Conservation (phyloP, 2,329 filamentous ascomycete genomes). For the Chaetothyriales sp. region DNA sequence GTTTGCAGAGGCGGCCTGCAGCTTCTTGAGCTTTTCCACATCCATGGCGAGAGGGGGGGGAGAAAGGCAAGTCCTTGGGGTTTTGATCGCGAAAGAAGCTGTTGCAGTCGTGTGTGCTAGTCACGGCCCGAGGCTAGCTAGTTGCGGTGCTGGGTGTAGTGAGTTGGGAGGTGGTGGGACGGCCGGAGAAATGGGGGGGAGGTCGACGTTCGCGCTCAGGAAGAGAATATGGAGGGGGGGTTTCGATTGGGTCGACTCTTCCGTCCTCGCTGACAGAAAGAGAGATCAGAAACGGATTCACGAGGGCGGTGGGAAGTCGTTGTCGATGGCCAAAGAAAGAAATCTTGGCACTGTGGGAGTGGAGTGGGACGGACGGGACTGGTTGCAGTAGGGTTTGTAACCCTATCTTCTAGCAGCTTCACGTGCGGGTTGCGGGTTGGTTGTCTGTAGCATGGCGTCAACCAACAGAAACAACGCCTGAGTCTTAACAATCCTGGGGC, state of each 20-base stretch:
- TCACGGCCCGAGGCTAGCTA: not conserved
- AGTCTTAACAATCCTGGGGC: too few species aligned
- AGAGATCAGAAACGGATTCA: not conserved
- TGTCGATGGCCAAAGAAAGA: not conserved
- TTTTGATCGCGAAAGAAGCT: not conserved
- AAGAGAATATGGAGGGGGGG: not conserved
- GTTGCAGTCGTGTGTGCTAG: not conserved
- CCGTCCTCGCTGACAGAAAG: not conserved
- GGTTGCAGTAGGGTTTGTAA: not conserved
- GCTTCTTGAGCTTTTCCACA: constrained; percentile 50
- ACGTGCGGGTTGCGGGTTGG: too few species aligned
- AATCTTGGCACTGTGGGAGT: not conserved
- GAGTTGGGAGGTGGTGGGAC: not conserved
- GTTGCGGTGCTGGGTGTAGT: not conserved
- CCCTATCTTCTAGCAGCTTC: not conserved
- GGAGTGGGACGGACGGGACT: not conserved
- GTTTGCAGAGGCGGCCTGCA: constrained; percentile 43
- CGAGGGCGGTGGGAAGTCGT: not conserved
- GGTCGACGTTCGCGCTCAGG: not conserved
- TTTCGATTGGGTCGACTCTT: not conserved
- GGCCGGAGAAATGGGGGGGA: not conserved
- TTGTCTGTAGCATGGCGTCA: too few species aligned
- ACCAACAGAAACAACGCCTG: too few species aligned
- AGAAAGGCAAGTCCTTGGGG: not conserved
- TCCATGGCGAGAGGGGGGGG: constrained; percentile 39